Evolutionary conservation across 2,329 filamentous ascomycete genomes (phyloP).

Genomic region (Aspergillus sp.): DNA sequence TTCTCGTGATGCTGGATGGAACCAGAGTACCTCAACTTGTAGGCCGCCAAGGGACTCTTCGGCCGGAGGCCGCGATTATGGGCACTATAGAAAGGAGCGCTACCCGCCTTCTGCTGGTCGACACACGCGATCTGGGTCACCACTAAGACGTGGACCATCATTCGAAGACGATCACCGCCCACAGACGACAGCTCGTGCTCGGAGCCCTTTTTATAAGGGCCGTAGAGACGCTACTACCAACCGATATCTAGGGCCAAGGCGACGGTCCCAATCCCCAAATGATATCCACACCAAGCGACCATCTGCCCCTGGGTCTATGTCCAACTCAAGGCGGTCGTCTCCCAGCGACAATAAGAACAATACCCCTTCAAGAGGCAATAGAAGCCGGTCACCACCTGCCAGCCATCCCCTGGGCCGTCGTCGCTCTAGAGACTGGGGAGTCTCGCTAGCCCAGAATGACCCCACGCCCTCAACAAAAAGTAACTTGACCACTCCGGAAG

Average conservation of each 20-base stretch:
- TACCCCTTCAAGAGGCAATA: slow-evolving; percentile 36
- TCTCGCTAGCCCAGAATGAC: slow-evolving; percentile 12
- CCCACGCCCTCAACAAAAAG: slow-evolving; percentile 6
- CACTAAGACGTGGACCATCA: slow-evolving; percentile 37
- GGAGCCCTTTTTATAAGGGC: slow-evolving; percentile 54
- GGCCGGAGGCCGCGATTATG: slow-evolving; percentile 33
- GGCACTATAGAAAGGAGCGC: slow-evolving; percentile 35
- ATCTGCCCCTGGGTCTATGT: slow-evolving; percentile 55
- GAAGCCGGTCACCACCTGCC: slow-evolving; percentile 26
- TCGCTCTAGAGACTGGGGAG: slow-evolving; percentile 19
- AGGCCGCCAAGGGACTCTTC: slow-evolving; percentile 39
- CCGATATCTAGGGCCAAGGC: slow-evolving; percentile 48
- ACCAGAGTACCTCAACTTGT: slow-evolving; percentile 33
- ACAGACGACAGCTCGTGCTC: slow-evolving; percentile 48
- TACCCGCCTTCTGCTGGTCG: slow-evolving; percentile 27
- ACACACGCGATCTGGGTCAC: slow-evolving; percentile 43
- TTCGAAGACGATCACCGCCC: slow-evolving; percentile 35
- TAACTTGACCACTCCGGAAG: slow-evolving; percentile 16
- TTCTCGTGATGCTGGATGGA: slow-evolving; percentile 30
- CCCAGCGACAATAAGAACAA: slow-evolving; percentile 56
- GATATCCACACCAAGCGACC: slow-evolving; percentile 46
- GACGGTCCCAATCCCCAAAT: slow-evolving; percentile 54
- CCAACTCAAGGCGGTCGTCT: slow-evolving; percentile 62
- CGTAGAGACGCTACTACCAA: slow-evolving; percentile 49
- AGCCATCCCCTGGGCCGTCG: slow-evolving; percentile 24